Percentiles rank a stretch among this genome's conserved stretches.
Conservation (phyloP, 176 grass and related monocot genomes). For the Musa beccarii region DNA sequence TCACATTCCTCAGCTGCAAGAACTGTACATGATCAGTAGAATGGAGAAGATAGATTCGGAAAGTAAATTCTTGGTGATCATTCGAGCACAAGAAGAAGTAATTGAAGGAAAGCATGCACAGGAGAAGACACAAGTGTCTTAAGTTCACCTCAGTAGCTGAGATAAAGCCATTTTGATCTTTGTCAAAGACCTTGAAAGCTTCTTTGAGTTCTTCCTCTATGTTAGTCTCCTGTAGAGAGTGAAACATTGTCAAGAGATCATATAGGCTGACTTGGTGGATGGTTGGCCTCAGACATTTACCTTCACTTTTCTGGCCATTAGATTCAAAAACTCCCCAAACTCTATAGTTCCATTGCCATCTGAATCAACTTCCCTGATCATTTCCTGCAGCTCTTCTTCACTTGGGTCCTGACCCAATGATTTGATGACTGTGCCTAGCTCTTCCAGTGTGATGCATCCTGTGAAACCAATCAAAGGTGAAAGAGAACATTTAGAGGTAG, state of each 20-base stretch:
- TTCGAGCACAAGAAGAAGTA: too few relatives aligned
- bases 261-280: background rate
- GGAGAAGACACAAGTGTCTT: too few relatives aligned
- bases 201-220: slow-evolving; percentile 63
- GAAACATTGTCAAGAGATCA: background rate
- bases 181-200: slow-evolving; percentile 76
- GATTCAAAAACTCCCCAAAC: slow-evolving; percentile 55
- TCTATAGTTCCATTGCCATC: slow-evolving; percentile 79
- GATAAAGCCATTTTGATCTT: slow-evolving; percentile 72
- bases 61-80: too few relatives aligned
- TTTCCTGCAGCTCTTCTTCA: slow-evolving; percentile 50
- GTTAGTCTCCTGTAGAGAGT: slow-evolving; percentile 34
- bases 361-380: slow-evolving; percentile 67
- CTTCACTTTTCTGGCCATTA: slow-evolving; percentile 57
- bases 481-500: background rate
- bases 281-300: slow-evolving; percentile 8
- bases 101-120: too few relatives aligned
- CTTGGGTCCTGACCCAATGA: slow-evolving; percentile 52
- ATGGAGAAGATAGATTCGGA: too few relatives aligned
- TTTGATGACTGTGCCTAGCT: slow-evolving; percentile 41
- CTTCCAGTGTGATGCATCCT: slow-evolving; percentile 71
- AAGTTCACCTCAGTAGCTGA: slow-evolving; percentile 47
- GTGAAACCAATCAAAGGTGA: slow-evolving; percentile 6
- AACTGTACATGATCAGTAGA: too few relatives aligned
- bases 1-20: too few relatives aligned